phyloP scores from a whole-genome alignment of 2,329 filamentous ascomycete genomes.

The Penicillium occitanis region DNA sequence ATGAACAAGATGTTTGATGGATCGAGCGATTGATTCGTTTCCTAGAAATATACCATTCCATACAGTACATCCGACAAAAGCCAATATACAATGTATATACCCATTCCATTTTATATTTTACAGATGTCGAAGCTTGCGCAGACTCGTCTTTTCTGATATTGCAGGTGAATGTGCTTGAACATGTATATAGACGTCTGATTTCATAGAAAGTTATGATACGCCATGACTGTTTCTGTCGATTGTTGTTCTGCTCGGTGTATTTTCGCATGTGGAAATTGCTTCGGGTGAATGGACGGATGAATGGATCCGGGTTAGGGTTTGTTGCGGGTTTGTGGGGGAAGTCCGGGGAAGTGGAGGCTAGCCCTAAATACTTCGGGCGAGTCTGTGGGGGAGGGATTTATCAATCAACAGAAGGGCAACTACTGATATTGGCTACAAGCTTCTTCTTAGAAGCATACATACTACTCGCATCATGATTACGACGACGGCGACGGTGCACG shows the following conservation, averaged over 20 bases:
- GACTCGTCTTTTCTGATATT: background rate
- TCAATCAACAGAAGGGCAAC: too few relatives aligned
- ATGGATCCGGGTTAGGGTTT: background rate
- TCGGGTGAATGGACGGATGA: background rate
- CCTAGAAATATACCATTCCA: background rate
- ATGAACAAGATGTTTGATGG: constrained; percentile 49
- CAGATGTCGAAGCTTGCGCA: background rate
- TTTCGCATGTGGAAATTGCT: background rate
- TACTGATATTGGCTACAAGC: background rate
- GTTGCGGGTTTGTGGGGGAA: background rate
- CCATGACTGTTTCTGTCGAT: background rate
- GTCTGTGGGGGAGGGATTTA: background rate
- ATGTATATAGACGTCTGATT: constrained; percentile 14
- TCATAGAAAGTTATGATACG: constrained; percentile 10
- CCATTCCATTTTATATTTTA: constrained; percentile 2
- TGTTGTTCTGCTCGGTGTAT: background rate
- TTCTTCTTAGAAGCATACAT: background rate
- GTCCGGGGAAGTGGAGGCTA: background rate
- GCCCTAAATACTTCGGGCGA: background rate
- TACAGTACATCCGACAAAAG: background rate
- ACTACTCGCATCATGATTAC: background rate
- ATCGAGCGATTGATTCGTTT: background rate
- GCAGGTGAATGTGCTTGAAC: background rate
- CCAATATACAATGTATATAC: constrained; percentile 6
- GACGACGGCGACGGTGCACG: background rate